Conservation (phyloP, 352 stramenopile species). For the Phytophthora lateralis region DNA sequence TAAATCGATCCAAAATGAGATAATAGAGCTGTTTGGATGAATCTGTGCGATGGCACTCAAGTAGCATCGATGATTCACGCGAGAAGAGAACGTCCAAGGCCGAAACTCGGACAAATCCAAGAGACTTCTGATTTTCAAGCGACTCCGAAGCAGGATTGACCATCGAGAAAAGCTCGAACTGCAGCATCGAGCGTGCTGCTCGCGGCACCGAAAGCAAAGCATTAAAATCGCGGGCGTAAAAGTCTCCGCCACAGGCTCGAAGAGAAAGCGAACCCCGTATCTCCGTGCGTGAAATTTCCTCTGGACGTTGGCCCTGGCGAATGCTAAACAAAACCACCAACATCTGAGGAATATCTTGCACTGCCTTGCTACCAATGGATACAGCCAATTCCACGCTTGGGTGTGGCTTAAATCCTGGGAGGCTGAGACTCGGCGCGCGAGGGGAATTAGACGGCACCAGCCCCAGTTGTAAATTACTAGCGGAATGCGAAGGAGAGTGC, state of each 20-base stretch:
- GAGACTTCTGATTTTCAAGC: constrained; percentile 62
- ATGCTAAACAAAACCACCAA: constrained; percentile 73
- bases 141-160: constrained; percentile 60
- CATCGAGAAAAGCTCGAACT: constrained; percentile 82
- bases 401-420: constrained; percentile 64
- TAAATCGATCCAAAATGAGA: constrained; percentile 76
- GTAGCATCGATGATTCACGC: constrained; percentile 70
- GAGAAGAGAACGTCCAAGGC: constrained; percentile 78
- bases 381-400: constrained; percentile 75
- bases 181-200: constrained; percentile 64
- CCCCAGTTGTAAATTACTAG: constrained; percentile 16
- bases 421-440: constrained; percentile 67
- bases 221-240: constrained; percentile 82
- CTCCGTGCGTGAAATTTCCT: constrained; percentile 80
- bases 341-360: constrained; percentile 75
- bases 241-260: constrained; percentile 72
- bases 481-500: constrained; percentile 34
- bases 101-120: constrained; percentile 79
- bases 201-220: constrained; percentile 72
- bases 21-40: constrained; percentile 69
- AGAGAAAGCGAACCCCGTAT: constrained; percentile 73
- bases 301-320: constrained; percentile 45
- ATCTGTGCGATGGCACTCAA: constrained; percentile 60
- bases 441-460: constrained; percentile 18
- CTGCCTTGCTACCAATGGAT: constrained; percentile 73